phyloP scores from a whole-genome alignment of 139 green algal genomes.

The Chlamydomonas urium region DNA sequence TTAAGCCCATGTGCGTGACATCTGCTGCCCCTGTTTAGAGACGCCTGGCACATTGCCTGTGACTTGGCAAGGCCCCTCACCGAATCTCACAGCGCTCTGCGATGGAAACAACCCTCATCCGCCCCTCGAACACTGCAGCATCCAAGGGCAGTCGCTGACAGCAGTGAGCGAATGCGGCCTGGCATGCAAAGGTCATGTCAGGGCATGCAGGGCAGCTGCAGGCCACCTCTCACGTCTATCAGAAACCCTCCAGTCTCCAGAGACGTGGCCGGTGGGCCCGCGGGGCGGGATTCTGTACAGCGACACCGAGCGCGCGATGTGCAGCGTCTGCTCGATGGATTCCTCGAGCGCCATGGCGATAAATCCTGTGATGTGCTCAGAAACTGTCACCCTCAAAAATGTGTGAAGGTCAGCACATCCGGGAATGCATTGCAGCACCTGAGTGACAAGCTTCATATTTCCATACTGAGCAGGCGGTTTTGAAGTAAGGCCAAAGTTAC shows the following conservation, averaged over 20 bases:
- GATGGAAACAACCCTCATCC: background rate
- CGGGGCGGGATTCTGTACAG: constrained; percentile 6
- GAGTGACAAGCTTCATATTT: no score
- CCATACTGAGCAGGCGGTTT: no score
- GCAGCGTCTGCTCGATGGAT: constrained; percentile 13
- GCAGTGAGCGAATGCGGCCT: background rate
- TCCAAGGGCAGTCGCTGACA: background rate
- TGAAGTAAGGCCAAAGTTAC: no score
- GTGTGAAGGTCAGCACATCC: no score
- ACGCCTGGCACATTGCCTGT: no score
- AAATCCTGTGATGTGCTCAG: no score
- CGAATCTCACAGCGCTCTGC: background rate
- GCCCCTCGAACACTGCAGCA: constrained; percentile 11
- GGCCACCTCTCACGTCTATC: background rate
- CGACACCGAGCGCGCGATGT: background rate
- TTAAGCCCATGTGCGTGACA: no score
- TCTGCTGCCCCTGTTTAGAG: no score
- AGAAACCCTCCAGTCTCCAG: constrained; percentile 5
- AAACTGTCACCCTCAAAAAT: no score
- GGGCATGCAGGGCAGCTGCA: background rate
- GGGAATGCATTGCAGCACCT: no score
- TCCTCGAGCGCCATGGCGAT: constrained; percentile 1
- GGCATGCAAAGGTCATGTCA: background rate
- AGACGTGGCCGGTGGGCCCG: constrained; percentile 7
- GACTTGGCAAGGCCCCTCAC: no score